Conservation (phyloP, 78 protist genomes). For the Tieghemostelium lacteum region DNA sequence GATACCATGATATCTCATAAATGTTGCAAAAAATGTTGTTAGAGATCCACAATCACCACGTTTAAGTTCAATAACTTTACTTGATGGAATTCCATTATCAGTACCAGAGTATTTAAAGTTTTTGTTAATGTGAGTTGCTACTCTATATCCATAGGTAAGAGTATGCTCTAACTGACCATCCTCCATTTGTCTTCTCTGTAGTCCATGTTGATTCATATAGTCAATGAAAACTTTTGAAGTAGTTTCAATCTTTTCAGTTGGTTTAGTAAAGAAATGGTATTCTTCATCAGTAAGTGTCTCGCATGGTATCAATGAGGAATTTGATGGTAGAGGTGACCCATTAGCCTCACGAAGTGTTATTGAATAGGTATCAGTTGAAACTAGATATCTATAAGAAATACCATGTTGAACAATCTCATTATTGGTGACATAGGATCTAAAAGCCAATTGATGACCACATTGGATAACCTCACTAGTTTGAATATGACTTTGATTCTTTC, state of each 20-base stretch:
- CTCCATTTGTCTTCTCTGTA: neutral
- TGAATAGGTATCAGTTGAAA: neutral
- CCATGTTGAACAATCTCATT: neutral
- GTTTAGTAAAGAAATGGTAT: neutral
- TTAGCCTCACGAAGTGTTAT: neutral
- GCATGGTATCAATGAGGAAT: too few relatives aligned
- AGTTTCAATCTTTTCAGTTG: neutral
- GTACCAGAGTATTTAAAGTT: neutral
- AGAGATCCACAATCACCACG: slow-evolving; percentile 28
- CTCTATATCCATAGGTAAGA: slow-evolving; percentile 6
- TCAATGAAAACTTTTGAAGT: neutral
- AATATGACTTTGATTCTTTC: neutral
- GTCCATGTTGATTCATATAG: neutral
- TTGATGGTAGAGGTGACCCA: neutral
- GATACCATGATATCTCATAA: slow-evolving; percentile 2
- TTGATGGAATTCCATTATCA: neutral
- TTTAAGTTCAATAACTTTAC: neutral
- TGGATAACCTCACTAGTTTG: neutral
- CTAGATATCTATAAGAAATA: neutral
- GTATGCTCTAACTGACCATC: neutral
- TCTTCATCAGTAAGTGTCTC: slow-evolving; percentile 4
- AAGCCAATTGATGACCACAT: neutral
- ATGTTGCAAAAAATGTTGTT: neutral
- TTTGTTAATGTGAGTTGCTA: neutral
- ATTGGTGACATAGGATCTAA: neutral